Conservation (phyloP, 805 yeast genomes). For the Candida quercuum region DNA sequence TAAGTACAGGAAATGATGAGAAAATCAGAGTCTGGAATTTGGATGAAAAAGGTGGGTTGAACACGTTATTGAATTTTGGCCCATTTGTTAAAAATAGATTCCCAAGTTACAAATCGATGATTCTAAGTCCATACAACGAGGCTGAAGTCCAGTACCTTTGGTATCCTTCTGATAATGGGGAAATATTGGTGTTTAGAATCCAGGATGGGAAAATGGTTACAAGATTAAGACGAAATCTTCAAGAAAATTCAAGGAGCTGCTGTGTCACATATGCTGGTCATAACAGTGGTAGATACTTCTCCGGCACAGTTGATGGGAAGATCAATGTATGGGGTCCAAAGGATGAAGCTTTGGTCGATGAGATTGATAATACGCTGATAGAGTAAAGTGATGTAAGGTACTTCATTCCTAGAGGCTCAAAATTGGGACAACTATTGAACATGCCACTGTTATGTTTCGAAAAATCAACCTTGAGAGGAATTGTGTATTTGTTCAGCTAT, state of each 20-base stretch:
- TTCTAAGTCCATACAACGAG: conserved; percentile 38
- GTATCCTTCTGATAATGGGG: conserved; percentile 75
- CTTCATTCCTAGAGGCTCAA: too few species aligned
- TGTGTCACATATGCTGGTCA: conserved; percentile 46
- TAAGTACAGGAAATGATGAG: conserved; percentile 77
- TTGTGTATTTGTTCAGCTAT: too few species aligned
- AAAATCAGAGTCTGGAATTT: conserved; percentile 77
- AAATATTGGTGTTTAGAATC: conserved; percentile 51
- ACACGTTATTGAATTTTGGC: conserved; percentile 69
- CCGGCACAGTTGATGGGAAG: conserved; percentile 67
- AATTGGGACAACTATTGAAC: too few species aligned
- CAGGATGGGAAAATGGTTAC: conserved; percentile 59
- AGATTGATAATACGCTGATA: too few species aligned
- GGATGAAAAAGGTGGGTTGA: conserved; percentile 42
- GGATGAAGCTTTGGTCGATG: conserved; percentile 8
- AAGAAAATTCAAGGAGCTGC: conserved; percentile 39
- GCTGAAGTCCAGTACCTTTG: conserved; percentile 52
- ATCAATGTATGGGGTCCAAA: conserved; percentile 52
- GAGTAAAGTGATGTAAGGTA: too few species aligned
- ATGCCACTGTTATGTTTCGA: too few species aligned
- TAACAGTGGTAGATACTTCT: conserved; percentile 39
- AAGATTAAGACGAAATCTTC: conserved; percentile 43
- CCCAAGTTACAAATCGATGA: conserved; percentile 20
- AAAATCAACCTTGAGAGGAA: too few species aligned
- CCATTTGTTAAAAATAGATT: conserved; percentile 67